A percentile compares a stretch with the other conserved stretches of the same genome.
These are phyloP conservation scores for Citrus hindsii DNA, from an alignment of 345 rosid genomes.

Conservation along the genomic window DNA sequence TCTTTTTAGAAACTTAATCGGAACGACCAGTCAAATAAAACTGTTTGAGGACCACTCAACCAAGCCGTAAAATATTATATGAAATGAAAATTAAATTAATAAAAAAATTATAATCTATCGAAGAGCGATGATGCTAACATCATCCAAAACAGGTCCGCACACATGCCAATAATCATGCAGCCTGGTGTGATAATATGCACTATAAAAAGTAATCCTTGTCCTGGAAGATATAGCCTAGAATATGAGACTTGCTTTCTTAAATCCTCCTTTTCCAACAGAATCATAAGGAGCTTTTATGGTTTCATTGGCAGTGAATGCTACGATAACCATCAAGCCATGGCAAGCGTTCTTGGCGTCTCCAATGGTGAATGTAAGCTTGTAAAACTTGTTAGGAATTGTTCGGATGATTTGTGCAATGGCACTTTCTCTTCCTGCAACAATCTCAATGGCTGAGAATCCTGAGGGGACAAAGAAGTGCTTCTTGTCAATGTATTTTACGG, in stretches of 20 bases:
- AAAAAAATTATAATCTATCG: not conserved
- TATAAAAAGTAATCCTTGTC: conserved; percentile 72
- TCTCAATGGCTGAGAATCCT: conserved; percentile 55
- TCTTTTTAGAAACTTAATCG: too few species aligned
- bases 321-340: conserved; percentile 78
- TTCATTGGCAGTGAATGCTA: conserved; percentile 54
- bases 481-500: conserved; percentile 66
- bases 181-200: conserved; percentile 69
- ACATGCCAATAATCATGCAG: conserved; percentile 65
- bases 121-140: conserved; percentile 36
- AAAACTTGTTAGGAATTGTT: conserved; percentile 40
- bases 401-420: conserved; percentile 77
- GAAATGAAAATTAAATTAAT: not conserved
- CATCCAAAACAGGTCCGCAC: conserved; percentile 87
- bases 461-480: conserved; percentile 65
- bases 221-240: conserved; percentile 46
- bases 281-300: conserved; percentile 38
- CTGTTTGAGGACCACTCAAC: too few species aligned
- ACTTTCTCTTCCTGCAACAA: conserved; percentile 83
- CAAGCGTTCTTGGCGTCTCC: conserved; percentile 83
- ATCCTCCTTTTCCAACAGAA: conserved; percentile 55
- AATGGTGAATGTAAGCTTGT: conserved; percentile 47
- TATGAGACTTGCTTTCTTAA: conserved; percentile 35
- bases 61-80: too few species aligned
- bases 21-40: too few species aligned